These are phyloP conservation scores for Aspergillus homomorphus DNA, from an alignment of 495 filamentous ascomycete species.

Conservation along the genomic window DNA sequence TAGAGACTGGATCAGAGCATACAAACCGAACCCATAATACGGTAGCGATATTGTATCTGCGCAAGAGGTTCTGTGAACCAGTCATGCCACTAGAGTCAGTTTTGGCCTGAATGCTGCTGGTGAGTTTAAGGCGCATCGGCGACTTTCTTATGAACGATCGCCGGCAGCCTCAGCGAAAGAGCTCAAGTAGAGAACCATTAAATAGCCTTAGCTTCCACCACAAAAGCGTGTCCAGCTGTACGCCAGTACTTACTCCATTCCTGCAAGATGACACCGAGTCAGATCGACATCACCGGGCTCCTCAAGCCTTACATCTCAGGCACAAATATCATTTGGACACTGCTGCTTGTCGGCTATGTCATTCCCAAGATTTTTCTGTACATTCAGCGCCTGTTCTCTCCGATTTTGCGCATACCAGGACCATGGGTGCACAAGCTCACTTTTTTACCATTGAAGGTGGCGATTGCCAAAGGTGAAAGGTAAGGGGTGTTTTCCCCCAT, in stretches of 20 bases:
- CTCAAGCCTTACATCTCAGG: background rate
- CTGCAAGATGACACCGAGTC: background rate
- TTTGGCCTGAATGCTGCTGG: background rate
- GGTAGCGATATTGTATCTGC: no score
- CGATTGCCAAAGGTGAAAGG: background rate
- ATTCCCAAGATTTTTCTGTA: background rate
- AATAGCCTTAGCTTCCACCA: no score
- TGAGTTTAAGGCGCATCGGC: background rate
- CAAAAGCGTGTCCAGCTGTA: no score
- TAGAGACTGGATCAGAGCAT: no score
- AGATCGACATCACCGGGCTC: background rate
- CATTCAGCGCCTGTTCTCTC: background rate
- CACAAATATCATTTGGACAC: background rate
- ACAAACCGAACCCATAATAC: no score
- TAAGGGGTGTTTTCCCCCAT: background rate
- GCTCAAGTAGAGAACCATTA: no score
- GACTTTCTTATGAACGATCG: background rate
- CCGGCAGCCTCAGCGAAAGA: no score
- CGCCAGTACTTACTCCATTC: background rate
- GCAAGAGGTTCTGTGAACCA: no score
- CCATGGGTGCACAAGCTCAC: background rate
- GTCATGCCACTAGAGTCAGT: background rate
- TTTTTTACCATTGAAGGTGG: background rate
- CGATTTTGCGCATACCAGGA: background rate
- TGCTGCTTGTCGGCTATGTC: background rate